Conservation (phyloP, 2,329 filamentous ascomycete genomes). For the Delphinella strobiligena region DNA sequence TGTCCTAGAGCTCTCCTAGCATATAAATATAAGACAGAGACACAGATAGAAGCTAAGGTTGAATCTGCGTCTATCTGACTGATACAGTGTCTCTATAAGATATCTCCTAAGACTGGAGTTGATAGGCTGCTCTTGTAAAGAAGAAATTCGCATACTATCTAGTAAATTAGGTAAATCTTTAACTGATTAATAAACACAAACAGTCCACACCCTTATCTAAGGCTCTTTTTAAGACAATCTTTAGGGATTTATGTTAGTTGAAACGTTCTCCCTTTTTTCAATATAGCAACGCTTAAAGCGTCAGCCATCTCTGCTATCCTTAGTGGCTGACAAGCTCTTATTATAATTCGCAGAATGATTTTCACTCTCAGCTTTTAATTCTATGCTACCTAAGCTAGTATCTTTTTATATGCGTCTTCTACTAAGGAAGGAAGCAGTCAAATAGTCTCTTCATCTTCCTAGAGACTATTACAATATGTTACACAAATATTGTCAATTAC, state of each 20-base stretch:
- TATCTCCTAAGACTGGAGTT: not conserved
- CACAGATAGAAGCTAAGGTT: constrained; percentile 7
- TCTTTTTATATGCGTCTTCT: constrained; percentile 19
- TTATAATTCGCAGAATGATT: constrained; percentile 16
- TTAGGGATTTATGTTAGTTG: constrained; percentile 5
- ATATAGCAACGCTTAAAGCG: constrained; percentile 11
- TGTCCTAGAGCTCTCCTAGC: too few relatives aligned
- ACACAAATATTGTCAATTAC: constrained; percentile 13
- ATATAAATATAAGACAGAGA: too few relatives aligned
- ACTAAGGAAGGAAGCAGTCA: constrained; percentile 13
- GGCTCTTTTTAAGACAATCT: not conserved
- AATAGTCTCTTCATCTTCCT: constrained; percentile 8
- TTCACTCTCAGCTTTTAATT: constrained; percentile 3
- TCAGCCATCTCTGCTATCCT: constrained; percentile 15
- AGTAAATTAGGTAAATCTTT: constrained; percentile 17
- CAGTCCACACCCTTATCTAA: constrained; percentile 14
- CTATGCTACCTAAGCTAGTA: constrained; percentile 10
- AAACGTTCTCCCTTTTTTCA: not conserved
- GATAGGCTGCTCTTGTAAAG: not conserved
- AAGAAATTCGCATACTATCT: constrained; percentile 21
- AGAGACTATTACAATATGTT: constrained; percentile 8
- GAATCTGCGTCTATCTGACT: constrained; percentile 3
- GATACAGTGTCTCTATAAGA: constrained; percentile 1
- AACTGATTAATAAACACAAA: constrained; percentile 16
- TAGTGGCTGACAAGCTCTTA: constrained; percentile 17